Conservation (phyloP, 345 rosid species). For the Eucalyptus marginata region DNA sequence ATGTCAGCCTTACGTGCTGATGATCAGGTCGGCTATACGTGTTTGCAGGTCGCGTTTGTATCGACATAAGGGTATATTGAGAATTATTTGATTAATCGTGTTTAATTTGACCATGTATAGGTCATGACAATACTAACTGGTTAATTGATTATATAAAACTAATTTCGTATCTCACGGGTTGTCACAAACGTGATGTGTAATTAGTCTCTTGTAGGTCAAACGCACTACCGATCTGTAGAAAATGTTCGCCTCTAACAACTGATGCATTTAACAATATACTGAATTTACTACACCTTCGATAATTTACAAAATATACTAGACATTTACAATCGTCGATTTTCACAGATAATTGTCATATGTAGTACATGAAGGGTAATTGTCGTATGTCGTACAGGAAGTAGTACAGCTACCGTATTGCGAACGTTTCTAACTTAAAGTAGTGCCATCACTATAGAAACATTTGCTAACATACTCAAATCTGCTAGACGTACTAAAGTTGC, state of each 20-base stretch:
- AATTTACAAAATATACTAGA: neutral
- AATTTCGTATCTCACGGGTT: rapidly evolving
- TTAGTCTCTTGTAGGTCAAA: neutral
- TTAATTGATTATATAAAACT: neutral
- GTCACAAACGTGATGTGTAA: neutral
- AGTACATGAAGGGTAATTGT: too few species aligned
- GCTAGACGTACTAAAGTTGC: neutral
- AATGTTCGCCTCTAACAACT: neutral
- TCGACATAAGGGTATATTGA: too few species aligned
- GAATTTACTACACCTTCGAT: neutral
- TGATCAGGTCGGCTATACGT: rapidly evolving
- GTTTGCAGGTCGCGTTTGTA: too few species aligned
- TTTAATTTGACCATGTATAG: too few species aligned
- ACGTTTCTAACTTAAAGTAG: neutral
- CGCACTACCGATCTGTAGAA: neutral
- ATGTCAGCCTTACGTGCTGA: neutral
- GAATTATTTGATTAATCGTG: too few species aligned
- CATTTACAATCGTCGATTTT: neutral
- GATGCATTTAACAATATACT: neutral
- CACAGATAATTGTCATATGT: neutral
- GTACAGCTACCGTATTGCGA: neutral
- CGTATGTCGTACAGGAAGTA: neutral
- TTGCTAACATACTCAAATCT: neutral
- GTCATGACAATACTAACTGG: too few species aligned
- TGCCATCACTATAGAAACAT: neutral